Conservation (phyloP, 2,329 filamentous ascomycete genomes). For the Clonostachys chloroleuca region DNA sequence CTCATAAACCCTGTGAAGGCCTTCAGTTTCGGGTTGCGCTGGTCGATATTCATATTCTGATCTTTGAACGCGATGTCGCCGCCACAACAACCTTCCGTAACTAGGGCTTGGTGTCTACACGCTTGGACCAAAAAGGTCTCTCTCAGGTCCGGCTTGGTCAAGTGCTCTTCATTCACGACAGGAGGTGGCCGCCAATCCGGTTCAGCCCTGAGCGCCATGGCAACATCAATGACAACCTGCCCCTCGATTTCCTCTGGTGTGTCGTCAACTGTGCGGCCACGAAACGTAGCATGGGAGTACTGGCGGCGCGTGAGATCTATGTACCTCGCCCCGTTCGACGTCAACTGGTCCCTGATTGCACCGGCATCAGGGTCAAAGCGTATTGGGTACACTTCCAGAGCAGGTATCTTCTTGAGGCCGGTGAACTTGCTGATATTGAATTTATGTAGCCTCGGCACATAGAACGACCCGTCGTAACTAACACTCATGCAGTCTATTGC, state of each 20-base stretch:
- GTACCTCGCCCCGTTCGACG: not conserved
- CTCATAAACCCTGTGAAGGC: not conserved
- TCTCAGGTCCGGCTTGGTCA: not conserved
- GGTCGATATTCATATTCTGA: not conserved
- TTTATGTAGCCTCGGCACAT: constrained; percentile 4
- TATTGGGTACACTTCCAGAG: constrained; percentile 3
- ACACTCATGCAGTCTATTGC: constrained; percentile 6
- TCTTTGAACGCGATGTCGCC: constrained; percentile 1
- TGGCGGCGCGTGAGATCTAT: not conserved
- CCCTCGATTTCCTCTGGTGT: constrained; percentile 1
- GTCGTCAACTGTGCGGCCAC: constrained; percentile 1
- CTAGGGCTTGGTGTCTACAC: not conserved
- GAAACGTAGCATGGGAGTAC: not conserved
- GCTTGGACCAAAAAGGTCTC: not conserved
- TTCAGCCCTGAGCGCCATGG: constrained; percentile 1
- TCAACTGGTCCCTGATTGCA: not conserved
- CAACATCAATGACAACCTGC: constrained; percentile 4
- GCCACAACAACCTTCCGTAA: constrained; percentile 1
- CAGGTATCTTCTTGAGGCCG: constrained; percentile 2
- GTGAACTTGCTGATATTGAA: constrained; percentile 4
- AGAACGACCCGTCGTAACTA: constrained; percentile 1
- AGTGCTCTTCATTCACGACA: not conserved
- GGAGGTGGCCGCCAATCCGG: not conserved
- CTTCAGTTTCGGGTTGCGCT: not conserved
- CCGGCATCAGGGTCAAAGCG: constrained; percentile 1